Conservation (phyloP, 352 stramenopile species). For the Phytophthora nicotianae region DNA sequence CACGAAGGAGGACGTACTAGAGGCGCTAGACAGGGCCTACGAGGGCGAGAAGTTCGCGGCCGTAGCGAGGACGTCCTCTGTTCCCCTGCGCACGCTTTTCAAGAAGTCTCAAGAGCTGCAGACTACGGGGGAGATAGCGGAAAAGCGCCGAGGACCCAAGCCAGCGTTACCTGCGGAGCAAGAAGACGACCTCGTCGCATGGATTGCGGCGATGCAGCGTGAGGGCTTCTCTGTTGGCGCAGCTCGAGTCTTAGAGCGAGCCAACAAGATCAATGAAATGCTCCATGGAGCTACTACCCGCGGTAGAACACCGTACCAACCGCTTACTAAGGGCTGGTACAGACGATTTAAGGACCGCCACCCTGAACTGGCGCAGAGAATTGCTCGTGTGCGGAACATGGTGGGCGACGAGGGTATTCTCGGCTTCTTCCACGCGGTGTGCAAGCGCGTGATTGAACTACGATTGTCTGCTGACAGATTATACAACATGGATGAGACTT, state of each 20-base stretch:
- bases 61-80: too few species aligned
- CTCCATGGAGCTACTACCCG: not conserved
- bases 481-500: not conserved
- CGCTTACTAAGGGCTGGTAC: not conserved
- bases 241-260: not conserved
- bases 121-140: not conserved
- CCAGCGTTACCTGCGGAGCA: not conserved
- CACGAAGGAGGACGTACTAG: too few species aligned
- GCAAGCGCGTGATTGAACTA: not conserved
- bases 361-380: not conserved
- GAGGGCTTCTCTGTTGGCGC: not conserved
- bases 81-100: not conserved
- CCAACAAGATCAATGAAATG: not conserved
- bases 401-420: not conserved
- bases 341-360: not conserved
- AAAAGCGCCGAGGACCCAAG: not conserved
- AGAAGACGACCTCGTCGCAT: not conserved
- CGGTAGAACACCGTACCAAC: not conserved
- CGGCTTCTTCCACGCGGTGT: not conserved
- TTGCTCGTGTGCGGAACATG: not conserved
- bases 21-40: too few species aligned
- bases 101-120: conserved; percentile 1
- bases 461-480: not conserved
- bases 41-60: too few species aligned
- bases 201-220: not conserved